Evolutionary conservation across 768 basidiomycete genomes (phyloP).

Genomic region (Symmetrospora coprosmae): DNA sequence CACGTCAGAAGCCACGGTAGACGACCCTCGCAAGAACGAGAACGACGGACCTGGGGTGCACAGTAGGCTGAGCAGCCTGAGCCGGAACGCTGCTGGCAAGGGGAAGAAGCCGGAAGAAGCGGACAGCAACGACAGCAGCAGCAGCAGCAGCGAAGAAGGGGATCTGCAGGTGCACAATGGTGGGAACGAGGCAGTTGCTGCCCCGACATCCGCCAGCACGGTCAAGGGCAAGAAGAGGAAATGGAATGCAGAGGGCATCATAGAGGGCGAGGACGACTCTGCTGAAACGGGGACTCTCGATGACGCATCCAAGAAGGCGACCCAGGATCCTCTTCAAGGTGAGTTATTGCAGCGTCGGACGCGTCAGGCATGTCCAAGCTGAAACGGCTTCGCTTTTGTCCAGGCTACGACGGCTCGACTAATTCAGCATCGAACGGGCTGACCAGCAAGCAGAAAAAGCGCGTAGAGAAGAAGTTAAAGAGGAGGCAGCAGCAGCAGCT

Average conservation of each 20-base stretch:
- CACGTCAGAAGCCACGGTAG: background rate
- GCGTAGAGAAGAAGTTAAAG: no score
- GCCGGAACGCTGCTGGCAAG: background rate
- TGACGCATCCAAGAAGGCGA: background rate
- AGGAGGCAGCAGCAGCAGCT: no score
- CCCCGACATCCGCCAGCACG: no score
- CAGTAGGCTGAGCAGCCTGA: background rate
- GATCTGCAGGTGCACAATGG: background rate
- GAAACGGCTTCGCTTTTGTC: no score
- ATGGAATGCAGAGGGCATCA: background rate
- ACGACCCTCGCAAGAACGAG: background rate
- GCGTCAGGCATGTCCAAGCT: no score
- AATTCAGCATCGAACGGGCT: no score
- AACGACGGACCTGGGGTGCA: slow-evolving; percentile 3
- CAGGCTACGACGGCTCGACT: no score
- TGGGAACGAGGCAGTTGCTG: background rate
- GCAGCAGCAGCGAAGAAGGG: background rate
- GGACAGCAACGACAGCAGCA: background rate
- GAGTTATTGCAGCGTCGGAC: no score
- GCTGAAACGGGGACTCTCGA: background rate
- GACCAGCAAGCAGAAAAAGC: no score
- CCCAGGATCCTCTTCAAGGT: background rate
- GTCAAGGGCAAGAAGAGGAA: background rate
- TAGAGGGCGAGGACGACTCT: background rate
- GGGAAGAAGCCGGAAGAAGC: background rate